phyloP scores from a whole-genome alignment of 345 rosid species.

The Eucalyptus dawsonii region DNA sequence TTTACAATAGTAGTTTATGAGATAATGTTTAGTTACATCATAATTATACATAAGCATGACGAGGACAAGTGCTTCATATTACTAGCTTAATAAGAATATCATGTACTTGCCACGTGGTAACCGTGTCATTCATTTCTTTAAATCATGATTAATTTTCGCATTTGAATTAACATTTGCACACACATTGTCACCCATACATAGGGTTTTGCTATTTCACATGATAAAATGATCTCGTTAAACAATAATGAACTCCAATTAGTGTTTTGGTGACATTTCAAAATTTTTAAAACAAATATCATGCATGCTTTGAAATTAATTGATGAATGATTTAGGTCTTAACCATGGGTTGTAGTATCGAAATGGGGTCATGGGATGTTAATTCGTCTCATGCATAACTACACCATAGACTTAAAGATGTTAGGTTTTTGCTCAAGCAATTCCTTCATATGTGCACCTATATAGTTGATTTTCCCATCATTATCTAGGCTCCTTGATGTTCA shows the following conservation, averaged over 20 bases:
- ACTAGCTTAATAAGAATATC: not conserved
- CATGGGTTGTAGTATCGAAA: no score
- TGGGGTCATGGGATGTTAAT: not conserved
- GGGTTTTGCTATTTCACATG: not conserved
- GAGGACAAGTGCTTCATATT: not conserved
- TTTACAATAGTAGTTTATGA: not conserved
- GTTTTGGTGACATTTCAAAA: no score
- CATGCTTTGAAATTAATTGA: no score
- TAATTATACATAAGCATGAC: not conserved
- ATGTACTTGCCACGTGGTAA: not conserved
- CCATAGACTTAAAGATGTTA: not conserved
- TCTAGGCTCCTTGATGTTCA: not conserved
- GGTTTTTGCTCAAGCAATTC: no score
- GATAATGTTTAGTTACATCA: not conserved
- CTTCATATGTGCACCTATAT: not conserved
- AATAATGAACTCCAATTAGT: no score
- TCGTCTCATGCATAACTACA: not conserved
- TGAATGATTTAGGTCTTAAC: not conserved
- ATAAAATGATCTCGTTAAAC: not conserved
- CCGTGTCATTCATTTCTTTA: not conserved
- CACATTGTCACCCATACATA: not conserved
- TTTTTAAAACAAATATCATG: no score
- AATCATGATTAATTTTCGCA: not conserved
- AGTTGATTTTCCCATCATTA: not conserved
- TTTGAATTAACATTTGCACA: not conserved